Evolutionary conservation across 305 asterid genomes (phyloP).

Genomic region (Plantago lanceolata): DNA sequence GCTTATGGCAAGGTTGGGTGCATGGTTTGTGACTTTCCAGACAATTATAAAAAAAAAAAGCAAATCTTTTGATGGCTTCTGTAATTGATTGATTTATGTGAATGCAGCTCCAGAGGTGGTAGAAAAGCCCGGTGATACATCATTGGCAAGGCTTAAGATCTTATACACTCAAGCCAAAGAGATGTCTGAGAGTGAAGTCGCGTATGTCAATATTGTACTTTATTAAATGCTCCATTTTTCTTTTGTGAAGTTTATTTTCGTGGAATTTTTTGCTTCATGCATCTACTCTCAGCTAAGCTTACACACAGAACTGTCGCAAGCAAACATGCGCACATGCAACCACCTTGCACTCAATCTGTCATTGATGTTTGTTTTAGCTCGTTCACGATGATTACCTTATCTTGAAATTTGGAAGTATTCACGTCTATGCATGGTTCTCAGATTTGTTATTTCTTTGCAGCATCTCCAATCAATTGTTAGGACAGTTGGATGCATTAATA

Average conservation of each 20-base stretch:
- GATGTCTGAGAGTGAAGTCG: conserved; percentile 59
- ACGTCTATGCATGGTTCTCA: conserved; percentile 10
- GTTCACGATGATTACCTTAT: not conserved
- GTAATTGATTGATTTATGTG: conserved; percentile 1
- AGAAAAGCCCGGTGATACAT: conserved; percentile 67
- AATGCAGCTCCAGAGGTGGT: conserved; percentile 62
- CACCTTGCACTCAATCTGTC: not conserved
- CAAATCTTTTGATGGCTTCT: not conserved
- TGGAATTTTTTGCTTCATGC: too few relatives aligned
- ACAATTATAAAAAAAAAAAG: not conserved
- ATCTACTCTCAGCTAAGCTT: not conserved
- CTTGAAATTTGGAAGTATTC: not conserved
- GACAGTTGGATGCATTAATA: conserved; percentile 48
- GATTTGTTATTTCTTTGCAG: conserved; percentile 32
- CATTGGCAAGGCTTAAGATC: conserved; percentile 48
- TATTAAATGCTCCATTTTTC: not conserved
- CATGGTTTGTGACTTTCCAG: not conserved
- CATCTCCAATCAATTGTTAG: conserved; percentile 45
- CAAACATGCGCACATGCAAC: not conserved
- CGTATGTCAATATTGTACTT: conserved; percentile 26
- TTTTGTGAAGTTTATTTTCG: not conserved
- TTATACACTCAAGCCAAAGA: conserved; percentile 66
- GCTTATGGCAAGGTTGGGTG: not conserved
- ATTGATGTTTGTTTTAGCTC: not conserved
- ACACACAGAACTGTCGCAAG: not conserved